These are phyloP conservation scores for Clitocybe nebularis DNA, from an alignment of 1,284 basidiomycete species.

Conservation along the genomic window DNA sequence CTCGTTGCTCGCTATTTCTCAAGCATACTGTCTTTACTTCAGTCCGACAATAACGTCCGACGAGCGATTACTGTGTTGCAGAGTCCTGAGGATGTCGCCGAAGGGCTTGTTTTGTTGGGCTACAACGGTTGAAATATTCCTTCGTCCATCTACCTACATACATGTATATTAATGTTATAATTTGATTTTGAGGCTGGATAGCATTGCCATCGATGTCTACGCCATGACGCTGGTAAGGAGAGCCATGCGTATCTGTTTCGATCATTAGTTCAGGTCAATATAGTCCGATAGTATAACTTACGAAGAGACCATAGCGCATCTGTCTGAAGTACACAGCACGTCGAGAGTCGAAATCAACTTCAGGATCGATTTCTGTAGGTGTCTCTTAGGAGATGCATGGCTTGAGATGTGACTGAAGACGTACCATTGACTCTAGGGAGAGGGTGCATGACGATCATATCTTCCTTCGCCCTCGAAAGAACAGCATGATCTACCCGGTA, in stretches of 20 bases:
- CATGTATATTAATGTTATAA: too few relatives aligned
- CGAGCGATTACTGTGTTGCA: too few relatives aligned
- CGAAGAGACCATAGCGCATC: constrained; percentile 97
- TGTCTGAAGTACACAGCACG: constrained; percentile 98
- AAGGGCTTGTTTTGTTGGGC: too few relatives aligned
- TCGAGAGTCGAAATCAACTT: constrained; percentile 95
- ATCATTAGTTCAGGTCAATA: constrained; percentile 3
- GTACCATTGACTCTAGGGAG: constrained; percentile 87
- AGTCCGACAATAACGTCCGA: too few relatives aligned
- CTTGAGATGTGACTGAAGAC: constrained; percentile 25
- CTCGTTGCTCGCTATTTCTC: too few relatives aligned
- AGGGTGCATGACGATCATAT: constrained; percentile 99
- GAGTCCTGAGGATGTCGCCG: too few relatives aligned
- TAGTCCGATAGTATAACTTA: constrained; percentile 27
- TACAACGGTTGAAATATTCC: too few relatives aligned
- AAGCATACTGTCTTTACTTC: too few relatives aligned
- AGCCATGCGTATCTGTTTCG: constrained; percentile 41
- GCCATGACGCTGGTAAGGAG: constrained; percentile 41
- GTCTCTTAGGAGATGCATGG: constrained; percentile 4
- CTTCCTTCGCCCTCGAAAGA: constrained; percentile 87
- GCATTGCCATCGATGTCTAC: constrained; percentile 15
- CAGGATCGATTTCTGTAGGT: constrained; percentile 86
- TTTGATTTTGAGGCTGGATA: neutral
- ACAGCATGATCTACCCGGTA: constrained; percentile 95
- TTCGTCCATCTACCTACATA: too few relatives aligned